Evolutionary conservation across 176 grass and related monocot species (phyloP), one percentile per base, ranked within the genome.

Genomic region (Ensete ventricosum): DNA sequence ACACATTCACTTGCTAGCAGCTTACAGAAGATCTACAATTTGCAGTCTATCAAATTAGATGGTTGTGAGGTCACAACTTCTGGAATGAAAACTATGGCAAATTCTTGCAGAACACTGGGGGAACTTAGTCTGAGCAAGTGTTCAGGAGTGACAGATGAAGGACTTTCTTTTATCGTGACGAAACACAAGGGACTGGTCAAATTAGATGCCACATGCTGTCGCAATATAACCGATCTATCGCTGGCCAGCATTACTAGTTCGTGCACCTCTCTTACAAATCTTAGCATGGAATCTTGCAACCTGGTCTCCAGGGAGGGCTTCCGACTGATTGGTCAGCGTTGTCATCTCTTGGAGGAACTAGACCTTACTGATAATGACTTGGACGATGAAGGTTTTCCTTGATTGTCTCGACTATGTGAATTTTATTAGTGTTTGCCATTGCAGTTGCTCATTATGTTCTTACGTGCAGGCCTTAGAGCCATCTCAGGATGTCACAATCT

Each of bases 51-150:
- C 78, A 92, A 92, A 72, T 67, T 96, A 55, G 87, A 92, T 76
- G 85, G 90, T 17, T 90, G 87, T 77, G 82, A 83, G 22, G 62
- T 96, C 77, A 87, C 78, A 69, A 54, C 77, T 14, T 62, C 74
- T 77, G 90, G 77, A 67, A 67, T 96, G 17, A 81, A 81, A 81
- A 58, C 80, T 19, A 85, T 96, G 65, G 85, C 81, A 58, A 87
- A 58, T 26, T 90, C 84, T 22, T 88, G 85, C 54, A 52, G 49
- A 55, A 90, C 90, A 67, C 43, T 96, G 55, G 88, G 60, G 64
- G 90, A 92, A 62, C 81, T 92, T 69, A 92, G 79, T 68, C 68
- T 96, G 59, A 90, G 93, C 85, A 96, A 92, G 79, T 90, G 90
- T 48, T 87, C 83, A 51, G 89, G 87, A 53, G 75, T 96, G 67